phyloP scores from a whole-genome alignment of 805 yeast species.

The Cyberlindnera amylophila region DNA sequence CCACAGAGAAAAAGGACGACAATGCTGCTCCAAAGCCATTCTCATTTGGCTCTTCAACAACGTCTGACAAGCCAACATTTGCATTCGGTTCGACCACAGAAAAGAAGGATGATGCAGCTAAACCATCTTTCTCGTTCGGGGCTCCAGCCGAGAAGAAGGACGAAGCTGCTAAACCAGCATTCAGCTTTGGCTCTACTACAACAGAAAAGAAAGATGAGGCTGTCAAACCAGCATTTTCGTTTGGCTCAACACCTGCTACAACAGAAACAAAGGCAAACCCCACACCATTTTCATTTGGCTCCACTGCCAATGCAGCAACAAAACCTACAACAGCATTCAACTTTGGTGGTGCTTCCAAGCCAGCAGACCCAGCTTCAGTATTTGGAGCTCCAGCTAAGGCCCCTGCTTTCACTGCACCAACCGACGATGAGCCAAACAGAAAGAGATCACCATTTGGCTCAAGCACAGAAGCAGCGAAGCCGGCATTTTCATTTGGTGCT shows the following conservation, averaged over 20 bases:
- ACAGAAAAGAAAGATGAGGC: too few species aligned
- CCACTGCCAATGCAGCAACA: neutral
- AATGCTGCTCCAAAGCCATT: too few species aligned
- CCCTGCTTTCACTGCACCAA: neutral
- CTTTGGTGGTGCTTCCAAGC: constrained; percentile 6
- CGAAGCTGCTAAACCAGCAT: constrained; percentile 1
- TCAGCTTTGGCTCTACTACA: constrained; percentile 21
- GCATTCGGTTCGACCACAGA: neutral
- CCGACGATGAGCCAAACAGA: too few species aligned
- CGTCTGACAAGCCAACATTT: constrained; percentile 4
- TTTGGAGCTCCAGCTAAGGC: neutral
- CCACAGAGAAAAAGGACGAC: constrained; percentile 14
- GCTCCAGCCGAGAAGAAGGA: too few species aligned
- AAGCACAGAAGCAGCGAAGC: neutral
- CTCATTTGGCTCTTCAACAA: too few species aligned
- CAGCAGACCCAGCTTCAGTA: neutral
- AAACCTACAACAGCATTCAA: constrained; percentile 6
- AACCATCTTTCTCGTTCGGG: too few species aligned
- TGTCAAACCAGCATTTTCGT: too few species aligned
- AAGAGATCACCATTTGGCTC: too few species aligned
- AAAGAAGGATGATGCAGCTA: too few species aligned
- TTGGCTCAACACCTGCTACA: too few species aligned
- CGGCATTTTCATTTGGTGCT: constrained; percentile 14
- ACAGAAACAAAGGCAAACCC: too few species aligned
- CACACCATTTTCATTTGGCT: constrained; percentile 6